Conservation (phyloP, 2,329 filamentous ascomycete genomes). For the Paecilomyces variotii region DNA sequence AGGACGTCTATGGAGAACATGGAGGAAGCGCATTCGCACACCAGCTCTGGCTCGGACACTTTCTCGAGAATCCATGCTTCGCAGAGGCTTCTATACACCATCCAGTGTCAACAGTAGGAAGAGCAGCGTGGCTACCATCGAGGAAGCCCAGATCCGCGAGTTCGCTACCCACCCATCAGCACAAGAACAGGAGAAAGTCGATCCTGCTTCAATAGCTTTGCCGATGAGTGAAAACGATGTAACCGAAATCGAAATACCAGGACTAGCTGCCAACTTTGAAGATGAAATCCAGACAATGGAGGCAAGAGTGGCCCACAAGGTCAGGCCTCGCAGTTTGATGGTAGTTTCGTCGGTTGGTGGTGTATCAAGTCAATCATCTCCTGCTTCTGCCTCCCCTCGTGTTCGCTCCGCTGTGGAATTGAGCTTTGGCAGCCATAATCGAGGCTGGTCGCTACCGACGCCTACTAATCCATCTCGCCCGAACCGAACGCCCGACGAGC, state of each 20-base stretch:
- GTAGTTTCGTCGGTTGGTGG: constrained; percentile 27
- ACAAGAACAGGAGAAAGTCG: constrained; percentile 16
- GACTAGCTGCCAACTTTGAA: constrained; percentile 55
- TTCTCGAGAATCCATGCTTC: constrained; percentile 32
- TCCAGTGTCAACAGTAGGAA: constrained; percentile 24
- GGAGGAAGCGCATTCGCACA: constrained; percentile 64
- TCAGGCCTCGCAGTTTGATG: constrained; percentile 36
- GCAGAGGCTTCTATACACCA: constrained; percentile 16
- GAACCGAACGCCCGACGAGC: constrained; percentile 8
- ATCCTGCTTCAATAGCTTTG: constrained; percentile 23
- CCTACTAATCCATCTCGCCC: constrained; percentile 19
- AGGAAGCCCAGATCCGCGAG: constrained; percentile 18
- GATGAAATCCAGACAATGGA: constrained; percentile 42
- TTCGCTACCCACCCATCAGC: constrained; percentile 6
- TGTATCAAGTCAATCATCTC: constrained; percentile 18
- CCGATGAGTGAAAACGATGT: constrained; percentile 53
- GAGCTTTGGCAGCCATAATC: constrained; percentile 20
- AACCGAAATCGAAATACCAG: constrained; percentile 72
- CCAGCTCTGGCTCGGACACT: constrained; percentile 33
- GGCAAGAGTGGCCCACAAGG: constrained; percentile 31
- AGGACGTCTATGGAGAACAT: constrained; percentile 85
- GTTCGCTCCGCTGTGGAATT: constrained; percentile 7
- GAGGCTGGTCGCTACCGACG: constrained; percentile 45
- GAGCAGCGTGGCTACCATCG: constrained; percentile 29
- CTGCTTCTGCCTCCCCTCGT: constrained; percentile 16